Conservation (phyloP, 2,329 filamentous ascomycete species). For the Aureobasidium vineae region DNA sequence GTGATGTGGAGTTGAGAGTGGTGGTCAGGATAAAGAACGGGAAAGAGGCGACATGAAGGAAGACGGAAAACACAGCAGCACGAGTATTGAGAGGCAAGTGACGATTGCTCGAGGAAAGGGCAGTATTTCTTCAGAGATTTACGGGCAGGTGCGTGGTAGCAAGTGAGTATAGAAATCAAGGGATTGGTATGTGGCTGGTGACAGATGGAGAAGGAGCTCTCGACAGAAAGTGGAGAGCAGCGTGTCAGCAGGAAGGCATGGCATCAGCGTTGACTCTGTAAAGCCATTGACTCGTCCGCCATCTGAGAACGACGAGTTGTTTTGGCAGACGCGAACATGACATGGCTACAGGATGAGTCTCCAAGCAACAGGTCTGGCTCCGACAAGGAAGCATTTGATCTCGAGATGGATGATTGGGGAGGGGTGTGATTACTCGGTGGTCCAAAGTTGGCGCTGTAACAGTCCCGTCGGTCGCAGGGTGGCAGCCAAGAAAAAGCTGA, state of each 20-base stretch:
- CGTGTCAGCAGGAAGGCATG: slow-evolving; percentile 18
- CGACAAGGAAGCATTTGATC: neutral
- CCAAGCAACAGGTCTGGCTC: neutral
- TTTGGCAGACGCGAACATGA: neutral
- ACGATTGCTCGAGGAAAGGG: neutral
- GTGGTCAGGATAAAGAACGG: neutral
- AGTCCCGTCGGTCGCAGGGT: neutral
- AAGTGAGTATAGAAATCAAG: neutral
- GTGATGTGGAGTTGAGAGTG: neutral
- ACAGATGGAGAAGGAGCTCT: slow-evolving; percentile 8
- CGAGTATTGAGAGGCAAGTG: neutral
- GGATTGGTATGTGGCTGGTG: neutral
- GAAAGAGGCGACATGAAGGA: neutral
- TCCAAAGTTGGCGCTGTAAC: neutral
- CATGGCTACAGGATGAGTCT: neutral
- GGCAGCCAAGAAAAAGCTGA: slow-evolving; percentile 20
- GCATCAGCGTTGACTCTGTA: neutral
- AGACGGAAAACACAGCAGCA: neutral
- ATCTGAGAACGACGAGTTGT: too few relatives aligned
- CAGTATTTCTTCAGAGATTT: neutral
- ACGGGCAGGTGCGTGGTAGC: neutral
- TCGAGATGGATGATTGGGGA: neutral
- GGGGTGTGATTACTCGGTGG: neutral
- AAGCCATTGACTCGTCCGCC: neutral
- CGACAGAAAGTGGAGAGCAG: slow-evolving; percentile 21